These are phyloP conservation scores for Saccharata proteae DNA, from an alignment of 2,329 filamentous ascomycete genomes.

Conservation along the genomic window DNA sequence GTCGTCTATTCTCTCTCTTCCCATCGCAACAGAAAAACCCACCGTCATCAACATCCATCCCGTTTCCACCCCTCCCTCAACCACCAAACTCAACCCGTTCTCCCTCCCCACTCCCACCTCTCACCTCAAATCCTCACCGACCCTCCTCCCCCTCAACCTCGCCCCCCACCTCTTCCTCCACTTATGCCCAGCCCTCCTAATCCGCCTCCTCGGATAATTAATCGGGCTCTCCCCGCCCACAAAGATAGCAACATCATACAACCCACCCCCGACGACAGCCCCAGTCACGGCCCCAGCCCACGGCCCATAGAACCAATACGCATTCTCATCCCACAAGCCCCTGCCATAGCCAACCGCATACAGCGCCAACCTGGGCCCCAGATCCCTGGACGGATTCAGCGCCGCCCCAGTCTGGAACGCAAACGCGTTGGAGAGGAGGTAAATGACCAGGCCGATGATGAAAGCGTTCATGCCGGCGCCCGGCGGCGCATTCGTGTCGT, in stretches of 20 bases:
- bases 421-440: slow-evolving; percentile 9
- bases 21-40: too few relatives aligned
- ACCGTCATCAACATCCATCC: too few relatives aligned
- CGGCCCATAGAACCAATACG: slow-evolving; percentile 26
- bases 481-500: slow-evolving; percentile 32
- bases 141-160: not conserved
- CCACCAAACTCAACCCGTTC: too few relatives aligned
- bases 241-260: slow-evolving; percentile 27
- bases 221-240: slow-evolving; percentile 26
- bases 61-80: too few relatives aligned
- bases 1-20: too few relatives aligned
- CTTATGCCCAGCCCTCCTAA: slow-evolving; percentile 5
- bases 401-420: slow-evolving; percentile 26
- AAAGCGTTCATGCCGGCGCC: slow-evolving; percentile 31
- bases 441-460: slow-evolving; percentile 13
- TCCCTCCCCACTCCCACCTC: too few relatives aligned
- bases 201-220: slow-evolving; percentile 14
- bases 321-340: slow-evolving; percentile 11
- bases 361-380: slow-evolving; percentile 22
- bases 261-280: slow-evolving; percentile 18
- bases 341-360: slow-evolving; percentile 22
- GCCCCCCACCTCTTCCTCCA: slow-evolving; percentile 7
- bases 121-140: not conserved
- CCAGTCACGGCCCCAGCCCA: slow-evolving; percentile 24
- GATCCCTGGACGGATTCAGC: slow-evolving; percentile 25